phyloP scores from a whole-genome alignment of 495 filamentous ascomycete species.

The Penicillium mononematosum region DNA sequence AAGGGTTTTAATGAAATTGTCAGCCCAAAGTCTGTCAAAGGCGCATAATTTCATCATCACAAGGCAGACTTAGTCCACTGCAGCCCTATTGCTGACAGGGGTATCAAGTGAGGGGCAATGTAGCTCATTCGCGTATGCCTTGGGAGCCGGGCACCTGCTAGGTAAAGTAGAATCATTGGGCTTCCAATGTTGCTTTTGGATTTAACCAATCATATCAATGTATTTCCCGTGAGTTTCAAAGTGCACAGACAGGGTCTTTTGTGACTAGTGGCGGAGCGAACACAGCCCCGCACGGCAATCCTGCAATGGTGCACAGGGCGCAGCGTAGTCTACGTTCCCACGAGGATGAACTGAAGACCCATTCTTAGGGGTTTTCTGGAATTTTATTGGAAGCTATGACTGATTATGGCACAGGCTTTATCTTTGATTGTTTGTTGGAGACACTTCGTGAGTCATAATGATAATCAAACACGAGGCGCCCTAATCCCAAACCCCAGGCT shows the following conservation, averaged over 20 bases:
- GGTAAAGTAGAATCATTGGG: background rate
- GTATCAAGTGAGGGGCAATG: background rate
- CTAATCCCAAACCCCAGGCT: background rate
- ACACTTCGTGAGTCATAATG: conserved; percentile 1
- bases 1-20: background rate
- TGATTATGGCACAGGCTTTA: background rate
- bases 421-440: background rate
- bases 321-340: background rate
- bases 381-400: background rate
- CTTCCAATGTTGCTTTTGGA: background rate
- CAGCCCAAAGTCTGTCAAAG: background rate
- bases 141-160: background rate
- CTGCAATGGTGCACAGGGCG: background rate
- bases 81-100: background rate
- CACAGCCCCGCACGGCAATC: conserved; percentile 1
- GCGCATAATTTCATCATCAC: too few species aligned
- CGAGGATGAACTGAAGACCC: background rate
- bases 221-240: background rate
- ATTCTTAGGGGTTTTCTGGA: background rate
- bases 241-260: background rate
- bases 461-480: background rate
- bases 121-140: background rate
- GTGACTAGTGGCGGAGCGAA: background rate
- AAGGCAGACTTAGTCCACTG: background rate
- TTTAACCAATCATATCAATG: background rate